Percentiles rank a stretch among this genome's conserved stretches.
Conservation (phyloP, 148 eudicot species). For the Chenopodium suecicum region DNA sequence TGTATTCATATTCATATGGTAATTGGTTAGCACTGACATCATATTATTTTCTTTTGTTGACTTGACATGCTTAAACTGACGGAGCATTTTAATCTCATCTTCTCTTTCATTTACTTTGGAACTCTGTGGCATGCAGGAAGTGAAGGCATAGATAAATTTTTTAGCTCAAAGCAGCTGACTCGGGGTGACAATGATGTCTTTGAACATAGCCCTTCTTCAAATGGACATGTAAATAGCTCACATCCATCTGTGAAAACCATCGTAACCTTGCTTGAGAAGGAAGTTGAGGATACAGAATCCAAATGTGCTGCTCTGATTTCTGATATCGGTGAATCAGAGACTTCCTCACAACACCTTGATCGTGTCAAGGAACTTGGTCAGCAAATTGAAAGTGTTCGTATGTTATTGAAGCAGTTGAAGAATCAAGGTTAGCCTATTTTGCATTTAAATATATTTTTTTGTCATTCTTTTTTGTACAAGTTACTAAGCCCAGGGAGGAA, state of each 20-base stretch:
- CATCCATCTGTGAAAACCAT: slow-evolving; percentile 38
- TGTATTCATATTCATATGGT: too few relatives aligned
- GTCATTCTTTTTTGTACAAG: slow-evolving; percentile 1
- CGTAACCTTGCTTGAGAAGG: slow-evolving; percentile 62
- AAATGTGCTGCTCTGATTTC: slow-evolving; percentile 58
- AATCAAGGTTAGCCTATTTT: slow-evolving; percentile 28
- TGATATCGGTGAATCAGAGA: slow-evolving; percentile 36
- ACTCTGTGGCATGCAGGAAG: slow-evolving; percentile 53
- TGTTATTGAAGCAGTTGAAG: slow-evolving; percentile 53
- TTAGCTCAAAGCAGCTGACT: slow-evolving; percentile 40
- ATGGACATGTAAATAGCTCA: slow-evolving; percentile 19
- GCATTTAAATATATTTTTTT: neutral
- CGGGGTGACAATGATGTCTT: slow-evolving; percentile 30
- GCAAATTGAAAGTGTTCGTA: slow-evolving; percentile 68
- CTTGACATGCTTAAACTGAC: neutral
- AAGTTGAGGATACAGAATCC: slow-evolving; percentile 52
- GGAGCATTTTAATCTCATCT: neutral
- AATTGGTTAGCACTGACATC: neutral
- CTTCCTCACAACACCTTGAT: slow-evolving; percentile 47
- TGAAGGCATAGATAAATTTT: slow-evolving; percentile 65
- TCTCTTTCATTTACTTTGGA: neutral
- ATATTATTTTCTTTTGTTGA: neutral
- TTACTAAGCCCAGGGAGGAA: slow-evolving; percentile 1
- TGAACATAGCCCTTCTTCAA: slow-evolving; percentile 35
- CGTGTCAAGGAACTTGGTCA: slow-evolving; percentile 54